Percentiles rank a stretch among this genome's conserved stretches.
phyloP scores from a whole-genome alignment of 1,139 yeast genomes.

The Ogataea hybrid region DNA sequence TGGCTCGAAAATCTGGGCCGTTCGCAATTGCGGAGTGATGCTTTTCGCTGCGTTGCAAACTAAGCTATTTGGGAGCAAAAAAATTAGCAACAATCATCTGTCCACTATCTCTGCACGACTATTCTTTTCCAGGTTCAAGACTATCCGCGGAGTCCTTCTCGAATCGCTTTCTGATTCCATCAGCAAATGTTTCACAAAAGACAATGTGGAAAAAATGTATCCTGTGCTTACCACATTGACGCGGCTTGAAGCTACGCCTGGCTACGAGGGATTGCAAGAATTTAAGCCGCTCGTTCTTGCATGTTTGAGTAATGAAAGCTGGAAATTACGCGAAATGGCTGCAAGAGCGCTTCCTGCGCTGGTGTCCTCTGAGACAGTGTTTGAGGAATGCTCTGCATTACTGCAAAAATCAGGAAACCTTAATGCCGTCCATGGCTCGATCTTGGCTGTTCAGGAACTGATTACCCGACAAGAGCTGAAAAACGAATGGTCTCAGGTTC shows the following conservation, averaged over 20 bases:
- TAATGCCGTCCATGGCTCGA: constrained; percentile 57
- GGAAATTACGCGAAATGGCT: constrained; percentile 88
- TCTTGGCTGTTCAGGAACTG: constrained; percentile 45
- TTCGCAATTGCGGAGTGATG: constrained; percentile 93
- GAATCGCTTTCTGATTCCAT: constrained; percentile 43
- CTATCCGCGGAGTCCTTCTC: constrained; percentile 48
- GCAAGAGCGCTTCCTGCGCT: constrained; percentile 66
- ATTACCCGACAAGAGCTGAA: constrained; percentile 5
- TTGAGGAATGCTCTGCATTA: constrained; percentile 16
- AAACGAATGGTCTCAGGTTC: constrained; percentile 8
- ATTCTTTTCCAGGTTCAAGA: constrained; percentile 64
- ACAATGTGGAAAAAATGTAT: constrained; percentile 55
- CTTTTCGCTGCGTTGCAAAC: constrained; percentile 80
- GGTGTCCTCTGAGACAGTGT: constrained; percentile 33
- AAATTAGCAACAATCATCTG: constrained; percentile 34
- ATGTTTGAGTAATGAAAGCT: constrained; percentile 51
- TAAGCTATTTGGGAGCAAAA: constrained; percentile 68
- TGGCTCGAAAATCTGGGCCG: constrained; percentile 71
- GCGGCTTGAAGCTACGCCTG: constrained; percentile 61
- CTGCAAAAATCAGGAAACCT: constrained; percentile 28
- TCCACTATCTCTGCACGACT: constrained; percentile 52
- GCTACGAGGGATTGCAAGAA: constrained; percentile 47
- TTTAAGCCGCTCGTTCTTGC: constrained; percentile 46
- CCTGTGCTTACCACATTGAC: constrained; percentile 72
- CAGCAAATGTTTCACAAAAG: constrained; percentile 22